These are phyloP conservation scores for Cercospora sp. DNA, from an alignment of 2,329 filamentous ascomycete species.

Conservation along the genomic window DNA sequence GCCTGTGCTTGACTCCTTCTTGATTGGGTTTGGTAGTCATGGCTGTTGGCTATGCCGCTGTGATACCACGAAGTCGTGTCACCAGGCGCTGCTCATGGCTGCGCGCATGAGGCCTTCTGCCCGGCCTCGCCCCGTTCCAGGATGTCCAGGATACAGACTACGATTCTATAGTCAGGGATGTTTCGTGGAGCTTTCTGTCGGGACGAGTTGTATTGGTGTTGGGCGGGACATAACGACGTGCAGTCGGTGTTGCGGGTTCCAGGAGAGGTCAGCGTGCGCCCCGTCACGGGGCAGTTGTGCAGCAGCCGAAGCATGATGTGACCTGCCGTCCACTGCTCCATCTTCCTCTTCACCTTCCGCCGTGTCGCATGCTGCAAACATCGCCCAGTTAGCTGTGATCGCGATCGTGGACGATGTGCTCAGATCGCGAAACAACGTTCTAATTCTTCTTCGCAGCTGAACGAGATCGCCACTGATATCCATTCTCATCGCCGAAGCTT, in stretches of 20 bases:
- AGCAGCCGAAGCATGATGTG: constrained; percentile 1
- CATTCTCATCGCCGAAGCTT: background rate
- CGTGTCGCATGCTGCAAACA: background rate
- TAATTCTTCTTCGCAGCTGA: background rate
- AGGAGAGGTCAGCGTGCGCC: constrained; percentile 5
- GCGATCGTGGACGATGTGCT: background rate
- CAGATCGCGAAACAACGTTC: background rate
- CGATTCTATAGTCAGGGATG: background rate
- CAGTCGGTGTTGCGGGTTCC: background rate
- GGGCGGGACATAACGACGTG: background rate
- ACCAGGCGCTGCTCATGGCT: constrained; percentile 16
- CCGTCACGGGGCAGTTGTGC: background rate
- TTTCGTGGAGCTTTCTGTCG: background rate
- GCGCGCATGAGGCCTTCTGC: background rate
- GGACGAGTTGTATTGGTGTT: background rate
- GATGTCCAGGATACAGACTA: background rate
- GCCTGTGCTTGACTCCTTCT: constrained; percentile 15
- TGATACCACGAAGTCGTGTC: constrained; percentile 1
- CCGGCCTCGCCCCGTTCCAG: background rate
- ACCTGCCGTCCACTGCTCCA: constrained; percentile 1
- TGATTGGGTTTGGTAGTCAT: constrained; percentile 19
- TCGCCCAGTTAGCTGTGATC: background rate
- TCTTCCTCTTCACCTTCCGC: constrained; percentile 3
- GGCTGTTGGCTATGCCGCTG: background rate
- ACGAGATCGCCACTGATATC: background rate